Conservation (phyloP, 2,329 filamentous ascomycete species). For the Hymenoscyphus infarciens region DNA sequence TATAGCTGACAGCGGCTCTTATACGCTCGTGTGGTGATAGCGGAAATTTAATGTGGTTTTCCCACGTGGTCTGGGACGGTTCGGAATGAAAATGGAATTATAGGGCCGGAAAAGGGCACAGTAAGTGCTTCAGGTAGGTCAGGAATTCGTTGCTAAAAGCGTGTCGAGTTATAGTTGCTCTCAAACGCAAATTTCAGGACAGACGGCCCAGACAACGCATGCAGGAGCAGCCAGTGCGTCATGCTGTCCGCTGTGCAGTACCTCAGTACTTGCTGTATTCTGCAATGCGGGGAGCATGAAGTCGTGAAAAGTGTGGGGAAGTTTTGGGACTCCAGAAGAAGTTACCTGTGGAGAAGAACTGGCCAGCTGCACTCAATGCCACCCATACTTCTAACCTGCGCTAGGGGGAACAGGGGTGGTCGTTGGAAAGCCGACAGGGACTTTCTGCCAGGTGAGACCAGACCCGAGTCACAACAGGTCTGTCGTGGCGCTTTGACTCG, state of each 20-base stretch:
- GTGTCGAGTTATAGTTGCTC: conserved; percentile 4
- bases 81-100: not conserved
- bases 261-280: conserved; percentile 5
- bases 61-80: conserved; percentile 7
- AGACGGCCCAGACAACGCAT: not conserved
- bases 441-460: no score
- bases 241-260: conserved; percentile 7
- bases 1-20: conserved; percentile 1
- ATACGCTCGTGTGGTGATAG: not conserved
- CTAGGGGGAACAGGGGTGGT: not conserved
- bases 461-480: not conserved
- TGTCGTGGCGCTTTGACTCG: conserved; percentile 14
- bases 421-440: no score
- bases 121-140: not conserved
- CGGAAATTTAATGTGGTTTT: conserved; percentile 5
- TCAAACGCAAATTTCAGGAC: conserved; percentile 7
- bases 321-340: not conserved
- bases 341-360: conserved; percentile 1
- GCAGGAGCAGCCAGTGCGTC: conserved; percentile 7
- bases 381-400: not conserved
- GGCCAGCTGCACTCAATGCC: not conserved
- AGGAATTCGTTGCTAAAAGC: not conserved
- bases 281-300: conserved; percentile 15
- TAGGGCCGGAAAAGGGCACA: conserved; percentile 1
- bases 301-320: conserved; percentile 13